Conservation (phyloP, 129 eudicot species). For the Centaurea solstitialis region DNA sequence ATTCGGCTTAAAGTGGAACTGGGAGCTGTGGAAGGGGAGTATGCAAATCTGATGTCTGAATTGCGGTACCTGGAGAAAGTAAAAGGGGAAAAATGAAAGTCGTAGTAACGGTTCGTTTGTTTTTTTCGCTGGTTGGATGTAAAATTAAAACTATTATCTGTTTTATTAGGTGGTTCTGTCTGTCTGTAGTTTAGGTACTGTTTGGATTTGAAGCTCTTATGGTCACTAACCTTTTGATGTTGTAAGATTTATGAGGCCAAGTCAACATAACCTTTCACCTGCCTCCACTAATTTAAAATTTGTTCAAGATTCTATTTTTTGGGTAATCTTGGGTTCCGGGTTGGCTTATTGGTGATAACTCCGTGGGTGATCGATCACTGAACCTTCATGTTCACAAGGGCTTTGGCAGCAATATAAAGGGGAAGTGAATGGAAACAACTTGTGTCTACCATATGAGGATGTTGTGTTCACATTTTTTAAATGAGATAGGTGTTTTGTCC, state of each 20-base stretch:
- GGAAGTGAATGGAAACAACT: too few species aligned
- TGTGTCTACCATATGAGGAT: too few species aligned
- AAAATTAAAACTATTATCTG: background rate
- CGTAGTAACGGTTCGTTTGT: background rate
- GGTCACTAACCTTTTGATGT: background rate
- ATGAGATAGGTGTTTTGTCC: too few species aligned
- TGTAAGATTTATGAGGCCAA: background rate
- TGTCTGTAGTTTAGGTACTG: background rate
- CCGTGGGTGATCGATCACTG: too few species aligned
- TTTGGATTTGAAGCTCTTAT: background rate
- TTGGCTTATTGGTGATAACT: too few species aligned
- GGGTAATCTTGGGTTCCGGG: too few species aligned
- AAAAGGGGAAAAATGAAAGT: constrained; percentile 41
- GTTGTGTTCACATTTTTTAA: too few species aligned
- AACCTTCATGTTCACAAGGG: too few species aligned
- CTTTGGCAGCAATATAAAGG: too few species aligned
- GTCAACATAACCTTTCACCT: background rate
- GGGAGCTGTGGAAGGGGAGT: constrained; percentile 46
- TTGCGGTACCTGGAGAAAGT: constrained; percentile 44
- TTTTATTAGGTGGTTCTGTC: background rate
- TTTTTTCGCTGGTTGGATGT: constrained; percentile 14
- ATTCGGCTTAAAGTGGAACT: constrained; percentile 44
- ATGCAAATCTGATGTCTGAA: constrained; percentile 48
- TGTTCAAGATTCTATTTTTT: background rate
- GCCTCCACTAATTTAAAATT: background rate